Percentiles rank a stretch among this genome's conserved stretches.
Evolutionary conservation across 495 filamentous ascomycete genomes (phyloP).

Genomic region (Staphylotrichum longicolle): DNA sequence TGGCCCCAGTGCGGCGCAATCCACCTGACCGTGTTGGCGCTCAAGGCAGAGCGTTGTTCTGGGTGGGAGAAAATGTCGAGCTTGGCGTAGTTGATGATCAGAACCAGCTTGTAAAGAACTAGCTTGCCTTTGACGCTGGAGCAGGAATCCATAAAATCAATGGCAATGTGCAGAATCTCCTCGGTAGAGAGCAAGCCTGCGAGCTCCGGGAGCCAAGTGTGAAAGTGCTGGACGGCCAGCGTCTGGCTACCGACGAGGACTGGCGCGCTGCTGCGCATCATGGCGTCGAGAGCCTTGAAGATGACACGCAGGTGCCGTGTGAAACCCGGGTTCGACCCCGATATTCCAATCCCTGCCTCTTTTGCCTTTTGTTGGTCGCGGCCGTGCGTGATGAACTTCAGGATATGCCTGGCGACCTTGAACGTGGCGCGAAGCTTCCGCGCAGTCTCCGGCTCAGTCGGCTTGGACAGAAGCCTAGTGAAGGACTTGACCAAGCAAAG

Average conservation of each 20-base stretch:
- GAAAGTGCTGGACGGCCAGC: slow-evolving; percentile 92
- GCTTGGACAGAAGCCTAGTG: slow-evolving; percentile 71
- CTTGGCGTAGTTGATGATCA: slow-evolving; percentile 85
- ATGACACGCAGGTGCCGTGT: slow-evolving; percentile 79
- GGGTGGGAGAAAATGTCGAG: slow-evolving; percentile 74
- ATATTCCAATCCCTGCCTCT: slow-evolving; percentile 86
- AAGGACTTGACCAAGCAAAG: slow-evolving; percentile 90
- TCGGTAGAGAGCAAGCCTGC: slow-evolving; percentile 69
- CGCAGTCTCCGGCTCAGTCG: slow-evolving; percentile 74
- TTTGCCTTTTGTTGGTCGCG: slow-evolving; percentile 82
- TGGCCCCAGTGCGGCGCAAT: slow-evolving; percentile 92
- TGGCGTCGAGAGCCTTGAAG: slow-evolving; percentile 80
- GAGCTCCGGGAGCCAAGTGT: slow-evolving; percentile 91
- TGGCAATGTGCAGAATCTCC: slow-evolving; percentile 87
- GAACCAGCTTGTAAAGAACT: slow-evolving; percentile 86
- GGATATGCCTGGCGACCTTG: slow-evolving; percentile 88
- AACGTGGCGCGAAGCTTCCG: slow-evolving; percentile 85
- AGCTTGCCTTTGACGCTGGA: slow-evolving; percentile 85
- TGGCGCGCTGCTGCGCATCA: slow-evolving; percentile 85
- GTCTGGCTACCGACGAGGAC: slow-evolving; percentile 91
- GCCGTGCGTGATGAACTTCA: slow-evolving; percentile 93
- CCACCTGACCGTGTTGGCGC: slow-evolving; percentile 84
- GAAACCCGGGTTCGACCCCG: slow-evolving; percentile 70
- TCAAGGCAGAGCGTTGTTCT: slow-evolving; percentile 68
- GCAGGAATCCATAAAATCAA: slow-evolving; percentile 92